phyloP scores from a whole-genome alignment of 495 filamentous ascomycete species.

The Trichocladium antarcticum region DNA sequence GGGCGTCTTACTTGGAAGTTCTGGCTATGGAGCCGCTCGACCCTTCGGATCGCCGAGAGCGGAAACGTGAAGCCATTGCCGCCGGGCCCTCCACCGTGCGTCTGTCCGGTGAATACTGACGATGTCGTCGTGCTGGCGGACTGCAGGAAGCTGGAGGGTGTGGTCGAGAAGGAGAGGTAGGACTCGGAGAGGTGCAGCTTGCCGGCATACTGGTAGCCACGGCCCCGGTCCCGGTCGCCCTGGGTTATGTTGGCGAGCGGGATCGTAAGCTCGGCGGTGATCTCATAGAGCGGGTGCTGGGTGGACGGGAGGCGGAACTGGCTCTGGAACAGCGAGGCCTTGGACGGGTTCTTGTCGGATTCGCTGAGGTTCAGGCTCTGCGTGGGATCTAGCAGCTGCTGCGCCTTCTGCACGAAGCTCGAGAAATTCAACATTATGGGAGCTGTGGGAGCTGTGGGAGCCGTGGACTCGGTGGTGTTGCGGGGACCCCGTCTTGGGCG shows the following conservation, averaged over 20 bases:
- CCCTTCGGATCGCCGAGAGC: constrained; percentile 76
- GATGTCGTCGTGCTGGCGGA: constrained; percentile 65
- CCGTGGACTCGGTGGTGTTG: neutral
- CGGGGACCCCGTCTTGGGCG: neutral
- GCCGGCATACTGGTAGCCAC: constrained; percentile 81
- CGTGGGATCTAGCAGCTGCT: constrained; percentile 77
- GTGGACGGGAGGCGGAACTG: constrained; percentile 92
- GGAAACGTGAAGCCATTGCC: constrained; percentile 97
- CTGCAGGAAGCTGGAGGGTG: constrained; percentile 73
- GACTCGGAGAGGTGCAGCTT: constrained; percentile 87
- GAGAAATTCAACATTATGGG: constrained; percentile 51
- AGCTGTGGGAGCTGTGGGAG: too few species aligned
- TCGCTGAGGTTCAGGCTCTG: constrained; percentile 56
- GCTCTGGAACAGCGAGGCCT: constrained; percentile 83
- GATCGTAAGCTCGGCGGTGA: constrained; percentile 87
- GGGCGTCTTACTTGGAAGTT: constrained; percentile 49
- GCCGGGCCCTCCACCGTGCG: constrained; percentile 80
- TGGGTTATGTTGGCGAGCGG: constrained; percentile 50
- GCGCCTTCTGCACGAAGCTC: constrained; percentile 85
- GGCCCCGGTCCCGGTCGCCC: constrained; percentile 50
- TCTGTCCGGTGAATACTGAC: constrained; percentile 73
- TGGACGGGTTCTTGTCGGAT: constrained; percentile 70
- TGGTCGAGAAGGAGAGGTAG: constrained; percentile 92
- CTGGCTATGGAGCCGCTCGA: constrained; percentile 84
- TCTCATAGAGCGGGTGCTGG: constrained; percentile 86